phyloP scores from a whole-genome alignment of 768 basidiomycete species.

The Chalciporus pseudorubinellus region DNA sequence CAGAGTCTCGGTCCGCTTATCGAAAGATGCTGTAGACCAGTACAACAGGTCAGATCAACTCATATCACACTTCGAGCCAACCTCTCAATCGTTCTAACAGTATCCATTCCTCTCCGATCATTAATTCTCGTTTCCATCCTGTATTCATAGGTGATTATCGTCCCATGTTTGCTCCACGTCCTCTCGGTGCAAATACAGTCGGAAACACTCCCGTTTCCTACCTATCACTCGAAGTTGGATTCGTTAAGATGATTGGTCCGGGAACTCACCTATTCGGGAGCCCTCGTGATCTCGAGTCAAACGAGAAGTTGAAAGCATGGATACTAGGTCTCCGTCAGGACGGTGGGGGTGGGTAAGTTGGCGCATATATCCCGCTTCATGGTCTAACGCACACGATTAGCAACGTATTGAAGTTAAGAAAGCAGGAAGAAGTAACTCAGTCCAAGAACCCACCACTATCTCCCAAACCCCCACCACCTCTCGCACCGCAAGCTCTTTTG shows the following conservation, averaged over 20 bases:
- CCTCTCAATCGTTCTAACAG: slow-evolving; percentile 18
- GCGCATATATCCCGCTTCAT: neutral
- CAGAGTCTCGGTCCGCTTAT: slow-evolving; percentile 53
- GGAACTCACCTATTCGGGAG: slow-evolving; percentile 45
- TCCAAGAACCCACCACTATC: slow-evolving; percentile 4
- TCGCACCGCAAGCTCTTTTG: slow-evolving; percentile 4
- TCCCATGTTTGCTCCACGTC: slow-evolving; percentile 52
- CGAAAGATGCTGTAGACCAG: slow-evolving; percentile 44
- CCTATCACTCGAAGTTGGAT: slow-evolving; percentile 55
- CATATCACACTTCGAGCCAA: neutral
- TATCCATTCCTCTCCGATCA: slow-evolving; percentile 35
- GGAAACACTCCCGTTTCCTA: slow-evolving; percentile 41
- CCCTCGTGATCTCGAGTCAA: slow-evolving; percentile 45
- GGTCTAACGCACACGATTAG: slow-evolving; percentile 21
- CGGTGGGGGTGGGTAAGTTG: slow-evolving; percentile 61
- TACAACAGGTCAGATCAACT: slow-evolving; percentile 39
- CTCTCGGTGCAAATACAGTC: slow-evolving; percentile 33
- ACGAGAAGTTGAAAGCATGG: slow-evolving; percentile 49
- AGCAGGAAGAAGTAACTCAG: slow-evolving; percentile 27
- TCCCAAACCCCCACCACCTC: slow-evolving; percentile 1
- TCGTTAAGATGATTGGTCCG: slow-evolving; percentile 42
- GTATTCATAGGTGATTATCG: slow-evolving; percentile 49
- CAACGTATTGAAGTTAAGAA: slow-evolving; percentile 47
- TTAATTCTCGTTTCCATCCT: slow-evolving; percentile 45
- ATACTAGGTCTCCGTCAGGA: slow-evolving; percentile 50